phyloP scores from a whole-genome alignment of 305 asterid species.

The Nicotiana rustica region DNA sequence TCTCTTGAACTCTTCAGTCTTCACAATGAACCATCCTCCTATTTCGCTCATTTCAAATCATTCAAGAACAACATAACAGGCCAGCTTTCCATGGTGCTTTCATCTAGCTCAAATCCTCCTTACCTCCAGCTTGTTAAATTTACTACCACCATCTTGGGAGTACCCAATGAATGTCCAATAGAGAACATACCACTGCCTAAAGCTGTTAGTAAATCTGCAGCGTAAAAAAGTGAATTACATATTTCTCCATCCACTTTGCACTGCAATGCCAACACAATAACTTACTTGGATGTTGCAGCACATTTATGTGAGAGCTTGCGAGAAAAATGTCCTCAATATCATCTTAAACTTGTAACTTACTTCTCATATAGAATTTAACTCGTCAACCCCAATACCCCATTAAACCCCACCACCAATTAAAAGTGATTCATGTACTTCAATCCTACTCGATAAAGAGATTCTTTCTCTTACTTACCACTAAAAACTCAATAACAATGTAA shows the following conservation, averaged over 20 bases:
- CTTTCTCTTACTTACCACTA: constrained; percentile 23
- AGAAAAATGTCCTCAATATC: not conserved
- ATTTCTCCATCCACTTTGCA: not conserved
- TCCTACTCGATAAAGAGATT: not conserved
- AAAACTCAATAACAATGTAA: not conserved
- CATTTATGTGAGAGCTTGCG: not conserved
- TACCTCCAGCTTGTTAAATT: not conserved
- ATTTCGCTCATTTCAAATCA: not conserved
- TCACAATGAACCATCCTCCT: not conserved
- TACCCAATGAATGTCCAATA: not conserved
- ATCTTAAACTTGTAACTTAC: too few species aligned
- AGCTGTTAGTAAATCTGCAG: not conserved
- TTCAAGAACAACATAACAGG: not conserved
- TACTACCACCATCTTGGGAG: not conserved
- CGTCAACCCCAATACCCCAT: not conserved
- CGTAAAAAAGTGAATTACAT: not conserved
- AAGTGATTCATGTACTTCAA: constrained; percentile 17
- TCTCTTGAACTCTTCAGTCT: not conserved
- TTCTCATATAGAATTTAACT: not conserved
- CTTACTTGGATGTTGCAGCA: not conserved
- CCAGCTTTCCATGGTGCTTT: not conserved
- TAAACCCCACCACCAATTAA: constrained; percentile 4
- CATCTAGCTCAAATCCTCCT: not conserved
- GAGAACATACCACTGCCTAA: not conserved
- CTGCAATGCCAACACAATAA: not conserved